Base-by-base conservation (phyloP, 768 basidiomycete genomes). In the Auriscalpium vulgare region DNA sequence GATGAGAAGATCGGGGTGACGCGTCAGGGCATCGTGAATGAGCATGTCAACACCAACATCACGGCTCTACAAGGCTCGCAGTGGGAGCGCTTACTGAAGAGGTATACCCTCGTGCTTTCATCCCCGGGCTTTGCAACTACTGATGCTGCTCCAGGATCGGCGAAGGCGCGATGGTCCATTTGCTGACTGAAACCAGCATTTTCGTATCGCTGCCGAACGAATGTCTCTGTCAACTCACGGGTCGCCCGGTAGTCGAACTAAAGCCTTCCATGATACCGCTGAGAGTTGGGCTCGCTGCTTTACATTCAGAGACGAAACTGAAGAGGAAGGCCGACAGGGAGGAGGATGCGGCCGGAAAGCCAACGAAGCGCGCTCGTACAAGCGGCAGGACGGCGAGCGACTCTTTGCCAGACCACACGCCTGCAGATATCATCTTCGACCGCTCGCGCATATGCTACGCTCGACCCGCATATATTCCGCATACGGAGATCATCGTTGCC, bases 171-270 rank as follows among this genome's bases (percentile, higher is more conserved):
- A 85, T 95, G 78, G 67, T 88, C 36, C 85, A 93, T 66, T 74
- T 98, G 10, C 78, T 98, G 16, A 76, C 84, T 2, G 78, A 85
- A 54, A 84, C 85, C 0, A 87, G 83, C 10, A 59, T 95, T 16
- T 97, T 93, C 66, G 65, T 87, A 14, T 74, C 87, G 2, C 69
- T 97, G 19, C 87, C 88, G 0, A 95, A 97, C 64, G 83, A 81
- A 17, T 95, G 91, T 65, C 78, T 86, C 38, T 88, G 88, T 58
- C 95, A 98, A 68, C 67, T 97, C 56, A 81, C 85, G 0, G 95
- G 95, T 4, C 74, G 75, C 37, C 85, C 88, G 0, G 67, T 95
- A 21, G 72, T 83, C 23, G 75, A 78, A 38, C 60, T 72, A 1
- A 71, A 69, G 13, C 60, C 71, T 62, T 68, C 69, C 21, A 45